Base-by-base conservation (phyloP, 768 basidiomycete genomes). In the Pleurotus eryngii region DNA sequence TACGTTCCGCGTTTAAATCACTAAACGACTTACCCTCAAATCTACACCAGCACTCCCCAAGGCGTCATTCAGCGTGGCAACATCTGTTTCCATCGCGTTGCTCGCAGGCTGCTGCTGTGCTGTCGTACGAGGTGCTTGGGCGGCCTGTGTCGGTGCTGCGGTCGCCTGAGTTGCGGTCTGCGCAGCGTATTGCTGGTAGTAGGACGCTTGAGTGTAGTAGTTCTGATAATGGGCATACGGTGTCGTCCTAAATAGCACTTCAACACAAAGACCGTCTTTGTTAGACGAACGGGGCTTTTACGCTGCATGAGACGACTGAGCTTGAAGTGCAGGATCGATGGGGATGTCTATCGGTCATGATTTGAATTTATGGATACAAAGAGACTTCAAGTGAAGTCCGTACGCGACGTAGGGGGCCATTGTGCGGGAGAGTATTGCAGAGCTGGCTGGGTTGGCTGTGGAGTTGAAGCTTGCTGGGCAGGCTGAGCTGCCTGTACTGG, bases 11-110 rank as follows among this genome's bases (percentile, higher is more conserved):
- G 30, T 35, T 35, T 35, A 3, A 11, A 42, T 11, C 40, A 46
- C 39, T 26, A 30, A 55, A 61, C 65, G 58, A 70, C 79, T 60
- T 61, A 89, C 90, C 67, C 88, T 73, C n/a, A 94, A 73, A 72
- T 94, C 92, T 5, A 94, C 90, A 9, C 92, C 91, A 5, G 90
- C 91, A 65, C 90, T 91, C 4, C 90, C 92, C 1, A 94, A 72
- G 3, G 90, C 92, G 62, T 94, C 91, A 56, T 91, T 92, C 43
- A 94, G 65, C 5, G 87, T 89, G 9, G 90, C 83, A 35, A 92
- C 81, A 64, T 92, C 90, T 3, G 85, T 72, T 62, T 89, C 88
- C 57, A 84, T 74, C 1, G 71, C 72, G 45, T 68, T 69, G 39
- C 60, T 71, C 11, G 62, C 57, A 2, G 68, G 66, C 40, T 62